Evolutionary conservation across 2,329 filamentous ascomycete species (phyloP).

Genomic region (Aschersonia sp.): DNA sequence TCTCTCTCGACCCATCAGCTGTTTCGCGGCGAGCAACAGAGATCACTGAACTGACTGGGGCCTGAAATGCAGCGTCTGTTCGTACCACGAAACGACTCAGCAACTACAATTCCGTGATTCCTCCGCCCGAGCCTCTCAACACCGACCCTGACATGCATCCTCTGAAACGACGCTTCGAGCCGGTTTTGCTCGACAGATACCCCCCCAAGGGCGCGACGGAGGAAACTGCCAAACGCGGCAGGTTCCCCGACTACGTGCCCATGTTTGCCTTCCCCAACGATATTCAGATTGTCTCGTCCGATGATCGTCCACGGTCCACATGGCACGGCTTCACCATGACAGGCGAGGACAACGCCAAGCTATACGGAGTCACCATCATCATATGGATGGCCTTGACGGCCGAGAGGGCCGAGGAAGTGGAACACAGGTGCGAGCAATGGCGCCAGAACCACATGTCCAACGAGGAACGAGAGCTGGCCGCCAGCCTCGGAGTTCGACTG

Average conservation of each 20-base stretch:
- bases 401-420: conserved; percentile 69
- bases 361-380: conserved; percentile 83
- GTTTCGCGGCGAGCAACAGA: background rate
- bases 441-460: conserved; percentile 77
- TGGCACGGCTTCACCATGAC: conserved; percentile 99
- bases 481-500: conserved; percentile 77
- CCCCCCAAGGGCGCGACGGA: conserved; percentile 72
- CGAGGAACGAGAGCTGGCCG: conserved; percentile 81
- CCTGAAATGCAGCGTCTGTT: conserved; percentile 32
- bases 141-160: conserved; percentile 90
- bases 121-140: conserved; percentile 79
- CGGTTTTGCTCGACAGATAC: conserved; percentile 88
- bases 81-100: conserved; percentile 81
- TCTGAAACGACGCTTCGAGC: conserved; percentile 83
- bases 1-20: background rate
- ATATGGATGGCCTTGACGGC: conserved; percentile 82
- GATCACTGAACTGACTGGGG: background rate
- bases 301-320: conserved; percentile 84
- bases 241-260: conserved; percentile 92
- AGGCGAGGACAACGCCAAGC: conserved; percentile 74
- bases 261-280: conserved; percentile 99
- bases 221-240: conserved; percentile 64
- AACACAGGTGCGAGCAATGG: conserved; percentile 71
- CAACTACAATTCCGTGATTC: conserved; percentile 97
- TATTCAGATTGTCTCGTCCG: conserved; percentile 89